Evolutionary conservation across 768 basidiomycete species (phyloP), one percentile per base, ranked within the genome.

Genomic region (Epithele typhae): DNA sequence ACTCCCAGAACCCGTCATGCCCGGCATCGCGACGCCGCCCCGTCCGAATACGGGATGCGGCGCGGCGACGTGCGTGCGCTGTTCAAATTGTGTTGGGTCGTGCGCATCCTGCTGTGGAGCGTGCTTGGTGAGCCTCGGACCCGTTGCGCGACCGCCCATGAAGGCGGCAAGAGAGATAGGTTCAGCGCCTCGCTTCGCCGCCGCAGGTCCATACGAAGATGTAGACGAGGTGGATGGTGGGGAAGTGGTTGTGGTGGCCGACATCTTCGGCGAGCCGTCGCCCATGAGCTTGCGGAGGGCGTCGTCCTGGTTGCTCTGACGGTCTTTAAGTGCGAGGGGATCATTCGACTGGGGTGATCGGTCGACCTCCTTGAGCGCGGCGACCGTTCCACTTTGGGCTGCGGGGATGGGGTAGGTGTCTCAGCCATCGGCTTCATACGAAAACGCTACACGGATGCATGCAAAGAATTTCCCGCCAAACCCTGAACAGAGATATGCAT

Each of bases 41-140:
- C 73, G 75, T 15, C 87, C 87, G 60, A 90, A 90, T 37, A 89
- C 62, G 2, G 87, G 88, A 65, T 90, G 88, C 14, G 84, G 78
- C 4, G 73, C 62, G 42, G 57, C 54, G 22, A 65, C 54, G 25
- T 71, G 67, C 12, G 64, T 69, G 11, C 78, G 78, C 58, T 84
- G 82, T 45, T 82, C 79, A 54, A 85, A 86, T 53, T 79, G 78
- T 0, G 76, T 78, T 1, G 79, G 81, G 56, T 82, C 77, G 57
- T 78, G 70, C 9, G 74, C 73, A 65, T 91, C 79, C 54, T 71
- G 71, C 60, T 91, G 89, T 4, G 87, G 81, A 15, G 81, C 79
- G 56, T 81, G 87, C 47, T 73, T 78, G 52, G 77, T 89, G 35
- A 92, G 72, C 30, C 83, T 74, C 3, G 87, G 87, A 19, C 87